Conservation (phyloP, 129 eudicot genomes). For the Ambrosia artemisiifolia region DNA sequence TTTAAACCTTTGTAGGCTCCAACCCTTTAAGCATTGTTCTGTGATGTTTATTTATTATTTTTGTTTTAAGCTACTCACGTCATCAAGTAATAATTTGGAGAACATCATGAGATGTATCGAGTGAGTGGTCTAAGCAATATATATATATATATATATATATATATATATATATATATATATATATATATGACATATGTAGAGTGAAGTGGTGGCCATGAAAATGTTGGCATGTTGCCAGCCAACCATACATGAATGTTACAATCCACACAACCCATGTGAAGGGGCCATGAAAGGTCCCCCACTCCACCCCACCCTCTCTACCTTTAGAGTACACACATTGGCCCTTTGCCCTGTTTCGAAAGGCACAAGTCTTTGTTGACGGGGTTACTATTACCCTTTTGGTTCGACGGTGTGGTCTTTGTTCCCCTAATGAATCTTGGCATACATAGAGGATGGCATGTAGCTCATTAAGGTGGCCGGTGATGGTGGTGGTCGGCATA, state of each 20-base stretch:
- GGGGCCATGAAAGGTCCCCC: conserved; percentile 39
- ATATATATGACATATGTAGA: neutral
- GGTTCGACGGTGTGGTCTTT: conserved; percentile 18
- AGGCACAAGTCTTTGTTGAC: conserved; percentile 34
- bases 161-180: neutral
- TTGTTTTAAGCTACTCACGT: too few relatives aligned
- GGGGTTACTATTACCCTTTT: conserved; percentile 24
- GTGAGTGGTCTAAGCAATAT: neutral
- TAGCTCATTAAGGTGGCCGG: conserved; percentile 17
- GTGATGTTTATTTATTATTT: too few relatives aligned
- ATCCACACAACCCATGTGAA: conserved; percentile 44
- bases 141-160: neutral
- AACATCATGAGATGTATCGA: neutral
- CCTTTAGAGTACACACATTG: conserved; percentile 37
- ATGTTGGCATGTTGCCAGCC: conserved; percentile 64
- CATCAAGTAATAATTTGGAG: too few relatives aligned
- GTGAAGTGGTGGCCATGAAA: conserved; percentile 39
- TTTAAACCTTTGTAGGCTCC: too few relatives aligned
- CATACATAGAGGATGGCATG: conserved; percentile 17
- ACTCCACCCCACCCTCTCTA: neutral
- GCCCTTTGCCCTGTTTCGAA: conserved; percentile 38
- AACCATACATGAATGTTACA: conserved; percentile 39
- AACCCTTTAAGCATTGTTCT: too few relatives aligned
- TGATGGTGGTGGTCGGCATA: conserved; percentile 5
- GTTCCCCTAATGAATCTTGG: conserved; percentile 13